Conservation (phyloP, 108 stramenopile species). For the Bacterosira constricta region DNA sequence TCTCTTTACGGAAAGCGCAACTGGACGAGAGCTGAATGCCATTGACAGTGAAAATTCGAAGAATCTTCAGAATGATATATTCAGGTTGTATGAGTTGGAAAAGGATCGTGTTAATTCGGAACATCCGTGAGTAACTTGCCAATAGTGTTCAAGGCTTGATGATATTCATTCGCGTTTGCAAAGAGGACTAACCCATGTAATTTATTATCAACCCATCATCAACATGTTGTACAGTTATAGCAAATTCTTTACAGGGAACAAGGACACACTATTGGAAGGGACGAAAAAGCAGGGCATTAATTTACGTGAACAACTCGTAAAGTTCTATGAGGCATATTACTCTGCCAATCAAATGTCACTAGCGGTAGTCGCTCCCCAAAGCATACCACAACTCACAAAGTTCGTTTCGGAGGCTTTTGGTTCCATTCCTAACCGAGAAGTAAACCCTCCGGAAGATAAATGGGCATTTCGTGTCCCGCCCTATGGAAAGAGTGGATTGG, state of each 20-base stretch:
- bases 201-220: neutral
- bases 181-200: too few relatives aligned
- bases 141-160: too few relatives aligned
- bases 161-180: too few relatives aligned
- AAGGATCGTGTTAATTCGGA: slow-evolving; percentile 83
- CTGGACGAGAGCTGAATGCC: slow-evolving; percentile 91
- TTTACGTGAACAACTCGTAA: slow-evolving; percentile 84
- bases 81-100: slow-evolving; percentile 86
- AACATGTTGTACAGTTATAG: slow-evolving; percentile 33
- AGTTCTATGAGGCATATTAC: slow-evolving; percentile 90
- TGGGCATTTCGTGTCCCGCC: slow-evolving; percentile 70
- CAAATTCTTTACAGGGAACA: slow-evolving; percentile 96
- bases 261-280: slow-evolving; percentile 72
- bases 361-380: slow-evolving; percentile 87
- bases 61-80: slow-evolving; percentile 90
- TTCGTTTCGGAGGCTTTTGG: slow-evolving; percentile 81
- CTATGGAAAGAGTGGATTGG: slow-evolving; percentile 49
- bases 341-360: slow-evolving; percentile 93
- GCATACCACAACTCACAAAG: slow-evolving; percentile 61
- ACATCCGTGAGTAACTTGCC: slow-evolving; percentile 69
- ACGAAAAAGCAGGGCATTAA: slow-evolving; percentile 72
- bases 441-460: slow-evolving; percentile 59
- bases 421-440: slow-evolving; percentile 69
- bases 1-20: slow-evolving; percentile 82
- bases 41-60: slow-evolving; percentile 95